Evolutionary conservation across 306 rosid genomes (phyloP), one percentile per base, ranked within the genome.

Genomic region (Vigna unguiculata): DNA sequence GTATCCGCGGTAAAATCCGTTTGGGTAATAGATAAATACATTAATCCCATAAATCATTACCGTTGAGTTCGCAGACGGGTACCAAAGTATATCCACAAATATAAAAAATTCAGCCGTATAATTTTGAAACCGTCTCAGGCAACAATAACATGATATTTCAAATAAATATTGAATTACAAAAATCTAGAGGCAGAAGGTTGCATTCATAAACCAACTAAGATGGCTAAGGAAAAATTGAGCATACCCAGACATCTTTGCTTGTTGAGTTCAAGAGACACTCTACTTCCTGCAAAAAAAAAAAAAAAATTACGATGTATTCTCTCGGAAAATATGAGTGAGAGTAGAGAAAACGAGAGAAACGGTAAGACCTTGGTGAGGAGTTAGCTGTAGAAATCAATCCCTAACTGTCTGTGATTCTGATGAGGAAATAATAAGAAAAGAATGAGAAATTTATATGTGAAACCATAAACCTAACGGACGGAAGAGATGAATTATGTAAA

Each of bases 201-300:
- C 43, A 24, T 9, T 9, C 1, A 2, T 40, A 11, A 21, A 41
- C n/a, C 68, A 40, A 40, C n/a, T 9, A 54, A 32, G 13, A 6
- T 28, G 13, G 38, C 17, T 6, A 38, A 52, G 28, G 1, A 11
- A 4, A 7, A 59, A 16, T 21, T 16, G 17, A 24, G 3, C 81
- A 75, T 81, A 76, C 85, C 85, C 85, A 1, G 85, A 81, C 85
- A 81, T 74, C 17, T 43, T 66, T 17, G 6, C 20, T 30, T 6
- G 28, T 19, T 41, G 78, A 52, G 5, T 52, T 20, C 40, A 5
- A 52, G 32, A 52, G 22, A 24, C 47, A 53, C 14, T 75, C 43
- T 49, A 4, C 34, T 81, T 69, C 74, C 85, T 81, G 85, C 80
- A 38, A 7, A 80, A 55, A 55, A 41, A 81, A 75, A 41, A 7